Base-by-base conservation (phyloP, 495 filamentous ascomycete species). In the Umbilicaria muhlenbergii region DNA sequence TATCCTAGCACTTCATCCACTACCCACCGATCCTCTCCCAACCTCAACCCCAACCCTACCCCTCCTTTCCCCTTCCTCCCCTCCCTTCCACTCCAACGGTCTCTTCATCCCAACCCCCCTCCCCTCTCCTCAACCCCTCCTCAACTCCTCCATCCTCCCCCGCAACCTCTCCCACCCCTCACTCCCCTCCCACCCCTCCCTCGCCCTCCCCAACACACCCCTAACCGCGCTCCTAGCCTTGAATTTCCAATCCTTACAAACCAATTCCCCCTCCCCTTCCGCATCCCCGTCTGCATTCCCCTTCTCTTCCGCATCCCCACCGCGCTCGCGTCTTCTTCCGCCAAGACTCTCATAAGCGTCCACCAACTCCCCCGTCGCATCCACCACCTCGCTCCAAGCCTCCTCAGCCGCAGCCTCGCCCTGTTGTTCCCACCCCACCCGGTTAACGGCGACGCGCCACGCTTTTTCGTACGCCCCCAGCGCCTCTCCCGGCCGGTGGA, bases 401-500 rank as follows among this genome's bases (percentile, higher is more conserved):
- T 62, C 61, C 54, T 68, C 62, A 40, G 69, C 64, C 15, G 60
- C 64, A 55, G 64, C 65, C 24, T 63, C 62, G 19, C 61, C 64
- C 48, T 66, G 31, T 17, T 42, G 48, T 34, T 58, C 56, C 48
- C 51, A 53, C 17, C 46, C 45, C 13, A 65, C 8, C 58, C 65
- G 36, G 69, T 72, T 31, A 74, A 57, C 1, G 0, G 73, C 68
- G 2, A 80, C 76, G 0, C 91, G 72, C 86, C 87, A 96, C 2
- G 83, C 85, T 56, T 83, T 86, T 66, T 96, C 91, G 2, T 88
- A 74, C 0, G 82, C 83, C 18, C 81, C 81, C 1, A 98, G 63
- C 3, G 88, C 82, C 18, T 77, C 75, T 0, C 60, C 60, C 3
- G 80, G 86, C 21, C 75, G 76, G 7, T 72, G 57, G 13, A 74